phyloP scores from a whole-genome alignment of 345 rosid genomes.

The Arabidopsis arenosa region DNA sequence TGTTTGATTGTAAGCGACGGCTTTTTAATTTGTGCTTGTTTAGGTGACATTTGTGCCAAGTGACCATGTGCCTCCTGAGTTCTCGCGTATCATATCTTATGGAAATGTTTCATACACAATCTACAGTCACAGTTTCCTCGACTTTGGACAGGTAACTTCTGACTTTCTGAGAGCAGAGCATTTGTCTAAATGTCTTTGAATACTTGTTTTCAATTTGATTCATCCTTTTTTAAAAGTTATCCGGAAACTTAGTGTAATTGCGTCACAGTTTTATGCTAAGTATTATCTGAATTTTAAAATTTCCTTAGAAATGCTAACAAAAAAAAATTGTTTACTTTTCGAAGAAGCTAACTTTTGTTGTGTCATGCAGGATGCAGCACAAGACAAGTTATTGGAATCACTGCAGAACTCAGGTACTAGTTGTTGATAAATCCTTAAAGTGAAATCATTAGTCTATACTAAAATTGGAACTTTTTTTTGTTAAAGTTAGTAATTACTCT shows the following conservation, averaged over 20 bases:
- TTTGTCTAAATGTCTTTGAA: neutral
- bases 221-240: neutral
- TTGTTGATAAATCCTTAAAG: slow-evolving; percentile 8
- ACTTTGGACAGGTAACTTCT: slow-evolving; percentile 78
- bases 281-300: neutral
- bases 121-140: slow-evolving; percentile 92
- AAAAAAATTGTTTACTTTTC: neutral
- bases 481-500: neutral
- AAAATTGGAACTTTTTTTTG: no score
- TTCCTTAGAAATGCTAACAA: neutral
- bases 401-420: slow-evolving; percentile 56
- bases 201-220: neutral
- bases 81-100: slow-evolving; percentile 60
- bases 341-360: slow-evolving; percentile 24
- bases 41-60: slow-evolving; percentile 49
- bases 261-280: neutral
- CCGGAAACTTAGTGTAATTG: neutral
- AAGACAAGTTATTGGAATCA: slow-evolving; percentile 60
- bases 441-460: no score
- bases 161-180: neutral
- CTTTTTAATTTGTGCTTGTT: slow-evolving; percentile 11
- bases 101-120: slow-evolving; percentile 70
- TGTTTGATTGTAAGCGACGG: neutral
- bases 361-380: slow-evolving; percentile 74
- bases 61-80: slow-evolving; percentile 72